Conservation (phyloP, 2,329 filamentous ascomycete species). For the Fusarium sp. region DNA sequence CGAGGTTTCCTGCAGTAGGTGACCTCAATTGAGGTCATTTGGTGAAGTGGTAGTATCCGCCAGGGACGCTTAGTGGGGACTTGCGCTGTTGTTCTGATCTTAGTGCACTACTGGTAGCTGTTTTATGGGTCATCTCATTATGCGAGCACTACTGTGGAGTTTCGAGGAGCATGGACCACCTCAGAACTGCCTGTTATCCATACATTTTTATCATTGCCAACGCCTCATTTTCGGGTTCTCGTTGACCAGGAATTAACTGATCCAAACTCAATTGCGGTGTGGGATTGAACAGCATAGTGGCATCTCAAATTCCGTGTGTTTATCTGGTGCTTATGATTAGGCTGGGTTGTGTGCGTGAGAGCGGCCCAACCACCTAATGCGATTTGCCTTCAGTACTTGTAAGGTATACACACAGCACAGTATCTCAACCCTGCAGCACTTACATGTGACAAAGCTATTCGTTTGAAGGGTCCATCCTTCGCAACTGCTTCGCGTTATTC, state of each 20-base stretch:
- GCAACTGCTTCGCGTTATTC: background rate
- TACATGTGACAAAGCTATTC: constrained; percentile 7
- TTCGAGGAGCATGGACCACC: constrained; percentile 22
- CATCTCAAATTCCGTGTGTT: background rate
- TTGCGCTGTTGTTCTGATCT: constrained; percentile 40
- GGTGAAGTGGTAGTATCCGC: constrained; percentile 35
- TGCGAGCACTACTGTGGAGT: constrained; percentile 27
- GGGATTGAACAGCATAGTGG: background rate
- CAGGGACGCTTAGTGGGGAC: constrained; percentile 32
- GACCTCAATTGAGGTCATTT: constrained; percentile 41
- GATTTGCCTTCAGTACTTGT: background rate
- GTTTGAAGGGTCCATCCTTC: background rate
- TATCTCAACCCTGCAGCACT: background rate
- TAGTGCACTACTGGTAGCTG: constrained; percentile 28
- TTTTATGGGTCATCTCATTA: constrained; percentile 28
- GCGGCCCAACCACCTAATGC: background rate
- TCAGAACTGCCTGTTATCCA: constrained; percentile 17
- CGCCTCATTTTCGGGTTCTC: constrained; percentile 30
- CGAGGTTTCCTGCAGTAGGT: constrained; percentile 14
- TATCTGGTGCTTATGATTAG: background rate
- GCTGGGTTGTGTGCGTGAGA: background rate
- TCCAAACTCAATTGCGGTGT: background rate
- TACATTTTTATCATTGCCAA: constrained; percentile 14
- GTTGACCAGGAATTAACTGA: constrained; percentile 2
- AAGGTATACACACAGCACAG: background rate